Percentiles rank a stretch among this genome's conserved stretches.
Conservation (phyloP, 352 stramenopile genomes). For the Phytophthora pini region DNA sequence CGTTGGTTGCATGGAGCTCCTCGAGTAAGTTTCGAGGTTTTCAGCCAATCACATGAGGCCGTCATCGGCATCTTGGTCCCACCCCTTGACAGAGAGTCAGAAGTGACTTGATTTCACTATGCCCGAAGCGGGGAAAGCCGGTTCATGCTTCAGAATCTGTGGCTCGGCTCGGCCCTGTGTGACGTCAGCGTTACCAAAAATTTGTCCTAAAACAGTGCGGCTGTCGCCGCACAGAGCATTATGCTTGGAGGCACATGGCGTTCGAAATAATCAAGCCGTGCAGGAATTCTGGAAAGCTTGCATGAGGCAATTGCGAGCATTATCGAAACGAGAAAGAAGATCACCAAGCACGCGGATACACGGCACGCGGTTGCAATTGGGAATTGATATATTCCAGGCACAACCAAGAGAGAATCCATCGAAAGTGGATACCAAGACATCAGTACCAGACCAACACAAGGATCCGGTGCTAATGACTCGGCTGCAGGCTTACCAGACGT, state of each 20-base stretch:
- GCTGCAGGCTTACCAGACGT: no score
- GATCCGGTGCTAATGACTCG: no score
- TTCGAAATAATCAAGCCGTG: not conserved
- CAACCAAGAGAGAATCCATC: no score
- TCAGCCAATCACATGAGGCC: conserved; percentile 10
- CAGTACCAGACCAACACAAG: no score
- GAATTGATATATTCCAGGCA: no score
- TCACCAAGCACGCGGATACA: no score
- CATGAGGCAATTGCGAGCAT: no score
- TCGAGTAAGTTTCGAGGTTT: conserved; percentile 28
- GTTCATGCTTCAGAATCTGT: conserved; percentile 26
- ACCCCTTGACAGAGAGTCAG: conserved; percentile 35
- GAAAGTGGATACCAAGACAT: no score
- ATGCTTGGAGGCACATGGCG: conserved; percentile 3
- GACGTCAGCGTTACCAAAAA: conserved; percentile 34
- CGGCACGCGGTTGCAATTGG: no score
- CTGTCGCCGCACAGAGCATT: conserved; percentile 2
- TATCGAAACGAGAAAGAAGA: no score
- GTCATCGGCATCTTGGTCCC: conserved; percentile 24
- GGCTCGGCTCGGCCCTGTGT: conserved; percentile 4
- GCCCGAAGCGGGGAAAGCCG: conserved; percentile 6
- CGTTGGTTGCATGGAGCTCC: conserved; percentile 19
- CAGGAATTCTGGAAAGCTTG: no score
- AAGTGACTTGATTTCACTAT: conserved; percentile 30
- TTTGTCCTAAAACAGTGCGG: conserved; percentile 7